These are phyloP conservation scores for Histomonas meleagridis DNA, from an alignment of 208 protist species.

Conservation along the genomic window DNA sequence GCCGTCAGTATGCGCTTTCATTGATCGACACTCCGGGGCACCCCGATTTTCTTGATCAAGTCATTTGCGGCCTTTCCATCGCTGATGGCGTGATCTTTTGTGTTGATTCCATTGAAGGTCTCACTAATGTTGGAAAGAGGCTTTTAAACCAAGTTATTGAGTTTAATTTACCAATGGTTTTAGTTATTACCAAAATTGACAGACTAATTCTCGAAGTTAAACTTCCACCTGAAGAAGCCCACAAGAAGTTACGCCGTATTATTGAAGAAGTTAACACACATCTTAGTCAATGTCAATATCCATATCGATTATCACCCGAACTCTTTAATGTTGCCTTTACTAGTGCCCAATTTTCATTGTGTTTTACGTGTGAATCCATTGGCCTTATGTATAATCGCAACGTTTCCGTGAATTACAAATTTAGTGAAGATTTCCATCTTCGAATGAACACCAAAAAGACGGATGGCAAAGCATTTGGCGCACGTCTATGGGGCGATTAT, in stretches of 20 bases:
- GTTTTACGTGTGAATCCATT: conserved; percentile 70
- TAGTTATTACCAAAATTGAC: conserved; percentile 65
- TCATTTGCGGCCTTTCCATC: conserved; percentile 68
- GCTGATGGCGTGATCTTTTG: conserved; percentile 81
- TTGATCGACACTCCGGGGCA: conserved; percentile 94
- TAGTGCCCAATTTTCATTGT: conserved; percentile 25
- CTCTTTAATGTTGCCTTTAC: conserved; percentile 44
- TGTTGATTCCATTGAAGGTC: conserved; percentile 87
- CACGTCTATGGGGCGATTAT: conserved; percentile 86
- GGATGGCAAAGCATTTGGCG: conserved; percentile 58
- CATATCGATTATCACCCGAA: conserved; percentile 39
- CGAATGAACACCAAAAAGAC: background rate
- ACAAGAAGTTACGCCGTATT: conserved; percentile 83
- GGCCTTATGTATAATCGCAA: conserved; percentile 71
- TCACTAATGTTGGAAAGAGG: conserved; percentile 51
- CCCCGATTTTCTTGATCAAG: conserved; percentile 86
- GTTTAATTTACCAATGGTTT: conserved; percentile 38
- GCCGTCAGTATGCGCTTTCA: conserved; percentile 73
- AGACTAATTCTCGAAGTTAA: conserved; percentile 91
- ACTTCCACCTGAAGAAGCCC: conserved; percentile 90
- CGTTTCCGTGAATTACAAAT: background rate
- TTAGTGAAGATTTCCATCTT: conserved; percentile 47
- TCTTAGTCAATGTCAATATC: conserved; percentile 53
- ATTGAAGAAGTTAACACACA: conserved; percentile 82
- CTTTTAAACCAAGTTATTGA: background rate